Percentiles rank a stretch among this genome's conserved stretches.
Evolutionary conservation across 768 basidiomycete genomes (phyloP).

Genomic region (Termitomyces sp.): DNA sequence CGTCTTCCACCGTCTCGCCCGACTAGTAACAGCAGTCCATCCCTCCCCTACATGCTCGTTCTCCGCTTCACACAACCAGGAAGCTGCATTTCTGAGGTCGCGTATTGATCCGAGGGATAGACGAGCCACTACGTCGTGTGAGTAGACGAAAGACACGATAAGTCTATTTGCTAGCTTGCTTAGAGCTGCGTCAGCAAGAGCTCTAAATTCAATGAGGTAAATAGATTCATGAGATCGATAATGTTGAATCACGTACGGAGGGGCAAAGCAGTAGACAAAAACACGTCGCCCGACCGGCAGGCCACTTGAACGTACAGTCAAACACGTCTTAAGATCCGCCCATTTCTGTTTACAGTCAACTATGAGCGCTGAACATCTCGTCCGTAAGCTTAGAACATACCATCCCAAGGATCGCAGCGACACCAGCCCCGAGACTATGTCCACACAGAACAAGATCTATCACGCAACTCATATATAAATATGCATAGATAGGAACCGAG

Average conservation of each 20-base stretch:
- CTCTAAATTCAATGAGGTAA: conserved; percentile 28
- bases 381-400: conserved; percentile 28
- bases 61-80: conserved; percentile 77
- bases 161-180: conserved; percentile 54
- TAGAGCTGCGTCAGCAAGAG: conserved; percentile 56
- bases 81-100: conserved; percentile 66
- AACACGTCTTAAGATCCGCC: conserved; percentile 76
- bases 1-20: conserved; percentile 57
- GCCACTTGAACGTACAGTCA: conserved; percentile 62
- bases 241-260: conserved; percentile 49
- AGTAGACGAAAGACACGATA: conserved; percentile 75
- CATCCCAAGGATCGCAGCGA: conserved; percentile 68
- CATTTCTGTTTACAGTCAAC: conserved; percentile 54
- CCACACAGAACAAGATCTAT: conserved; percentile 65
- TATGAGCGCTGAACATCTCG: not conserved
- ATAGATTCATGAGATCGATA: not conserved
- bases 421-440: conserved; percentile 81
- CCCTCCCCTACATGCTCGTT: conserved; percentile 43
- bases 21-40: conserved; percentile 37
- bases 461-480: conserved; percentile 21
- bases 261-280: conserved; percentile 73
- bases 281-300: conserved; percentile 62
- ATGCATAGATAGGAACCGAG: not conserved
- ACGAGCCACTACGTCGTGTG: conserved; percentile 75
- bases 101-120: conserved; percentile 73